These are phyloP conservation scores for Priceomyces medius DNA, from an alignment of 805 yeast species.

Conservation along the genomic window DNA sequence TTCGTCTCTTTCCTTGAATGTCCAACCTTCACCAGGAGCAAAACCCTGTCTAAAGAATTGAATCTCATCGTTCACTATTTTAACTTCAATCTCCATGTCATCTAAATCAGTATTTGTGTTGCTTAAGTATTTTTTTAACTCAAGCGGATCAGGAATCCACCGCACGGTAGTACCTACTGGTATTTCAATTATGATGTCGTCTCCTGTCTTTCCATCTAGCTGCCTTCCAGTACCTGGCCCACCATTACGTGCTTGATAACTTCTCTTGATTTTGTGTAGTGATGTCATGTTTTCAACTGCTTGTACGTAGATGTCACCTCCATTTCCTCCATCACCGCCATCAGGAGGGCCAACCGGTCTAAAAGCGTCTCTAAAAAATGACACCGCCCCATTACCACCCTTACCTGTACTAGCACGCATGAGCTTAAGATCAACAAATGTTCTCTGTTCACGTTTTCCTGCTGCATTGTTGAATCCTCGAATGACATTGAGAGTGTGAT, in stretches of 20 bases:
- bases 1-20: slow-evolving; percentile 74
- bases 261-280: slow-evolving; percentile 63
- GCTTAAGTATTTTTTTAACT: slow-evolving; percentile 31
- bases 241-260: slow-evolving; percentile 74
- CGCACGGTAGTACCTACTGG: slow-evolving; percentile 88
- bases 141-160: slow-evolving; percentile 78
- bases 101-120: slow-evolving; percentile 15
- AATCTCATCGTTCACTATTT: slow-evolving; percentile 19
- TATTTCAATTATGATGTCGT: slow-evolving; percentile 74
- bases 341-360: slow-evolving; percentile 90
- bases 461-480: slow-evolving; percentile 33
- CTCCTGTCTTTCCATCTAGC: slow-evolving; percentile 83
- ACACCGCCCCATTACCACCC: slow-evolving; percentile 87
- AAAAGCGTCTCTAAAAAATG: slow-evolving; percentile 85
- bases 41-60: slow-evolving; percentile 67
- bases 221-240: slow-evolving; percentile 69
- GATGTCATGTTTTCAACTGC: slow-evolving; percentile 73
- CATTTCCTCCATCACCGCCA: slow-evolving; percentile 98
- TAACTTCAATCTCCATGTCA: slow-evolving; percentile 31
- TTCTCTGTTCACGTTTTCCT: slow-evolving; percentile 34
- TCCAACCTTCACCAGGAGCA: slow-evolving; percentile 82
- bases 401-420: slow-evolving; percentile 69
- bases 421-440: slow-evolving; percentile 61
- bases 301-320: slow-evolving; percentile 83
- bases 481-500: slow-evolving; percentile 39